Conservation (phyloP, 139 green algal genomes). For the Haematococcus lacustris region DNA sequence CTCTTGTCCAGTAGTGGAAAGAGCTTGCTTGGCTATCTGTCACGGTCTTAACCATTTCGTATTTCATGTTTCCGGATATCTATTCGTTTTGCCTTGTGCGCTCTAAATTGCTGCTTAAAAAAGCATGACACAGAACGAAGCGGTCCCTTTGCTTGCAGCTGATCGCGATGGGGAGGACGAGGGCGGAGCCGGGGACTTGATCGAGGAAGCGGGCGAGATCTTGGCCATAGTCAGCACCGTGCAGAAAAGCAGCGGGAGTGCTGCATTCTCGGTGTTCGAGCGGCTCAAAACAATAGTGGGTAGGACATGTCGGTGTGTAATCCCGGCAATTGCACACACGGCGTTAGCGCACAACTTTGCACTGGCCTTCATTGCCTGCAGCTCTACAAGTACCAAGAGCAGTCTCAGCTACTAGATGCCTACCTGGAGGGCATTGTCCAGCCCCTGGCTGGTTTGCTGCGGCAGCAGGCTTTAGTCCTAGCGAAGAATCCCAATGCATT, state of each 20-base stretch:
- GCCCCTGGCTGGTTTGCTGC: constrained; percentile 64
- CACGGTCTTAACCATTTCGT: too few species aligned
- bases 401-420: constrained; percentile 87
- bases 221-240: background rate
- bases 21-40: too few species aligned
- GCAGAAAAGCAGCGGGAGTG: background rate
- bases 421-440: constrained; percentile 71
- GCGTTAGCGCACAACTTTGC: background rate
- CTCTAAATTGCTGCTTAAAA: too few species aligned
- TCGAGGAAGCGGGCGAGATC: background rate
- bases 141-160: too few species aligned
- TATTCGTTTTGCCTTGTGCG: too few species aligned
- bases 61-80: too few species aligned
- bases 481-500: too few species aligned
- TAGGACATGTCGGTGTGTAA: background rate
- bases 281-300: background rate
- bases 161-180: too few species aligned
- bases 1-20: too few species aligned
- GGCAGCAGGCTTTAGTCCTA: constrained; percentile 26
- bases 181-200: too few species aligned
- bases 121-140: too few species aligned
- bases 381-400: constrained; percentile 91
- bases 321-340: background rate
- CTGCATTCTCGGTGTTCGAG: background rate
- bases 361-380: constrained; percentile 21